Conservation (phyloP, 352 stramenopile genomes). For the Phytophthora sojae region DNA sequence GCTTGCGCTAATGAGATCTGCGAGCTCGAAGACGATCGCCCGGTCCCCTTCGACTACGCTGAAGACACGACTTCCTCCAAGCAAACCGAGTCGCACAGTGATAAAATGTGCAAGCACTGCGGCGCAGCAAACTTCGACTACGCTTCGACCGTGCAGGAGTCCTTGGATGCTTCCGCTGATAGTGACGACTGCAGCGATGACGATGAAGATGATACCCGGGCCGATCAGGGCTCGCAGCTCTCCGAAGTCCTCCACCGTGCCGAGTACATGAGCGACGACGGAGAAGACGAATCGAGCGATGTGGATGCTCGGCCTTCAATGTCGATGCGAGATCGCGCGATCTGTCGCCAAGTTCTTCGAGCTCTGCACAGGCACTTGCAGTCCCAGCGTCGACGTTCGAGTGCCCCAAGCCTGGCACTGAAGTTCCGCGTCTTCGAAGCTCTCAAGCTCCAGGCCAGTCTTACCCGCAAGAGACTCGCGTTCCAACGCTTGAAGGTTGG, state of each 20-base stretch:
- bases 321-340: conserved; percentile 19
- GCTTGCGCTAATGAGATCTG: conserved; percentile 86
- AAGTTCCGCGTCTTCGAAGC: conserved; percentile 57
- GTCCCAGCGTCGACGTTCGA: conserved; percentile 19
- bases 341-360: conserved; percentile 41
- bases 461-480: conserved; percentile 47
- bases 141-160: conserved; percentile 47
- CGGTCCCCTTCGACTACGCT: conserved; percentile 73
- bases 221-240: conserved; percentile 67
- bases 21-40: conserved; percentile 74
- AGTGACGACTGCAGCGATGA: conserved; percentile 36
- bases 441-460: conserved; percentile 51
- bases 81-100: neutral
- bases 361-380: conserved; percentile 22
- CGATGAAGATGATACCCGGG: conserved; percentile 55
- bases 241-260: conserved; percentile 60
- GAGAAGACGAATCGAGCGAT: conserved; percentile 5
- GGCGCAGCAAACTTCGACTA: conserved; percentile 54
- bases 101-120: conserved; percentile 20
- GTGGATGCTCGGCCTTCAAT: conserved; percentile 6
- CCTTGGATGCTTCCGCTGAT: conserved; percentile 24
- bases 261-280: conserved; percentile 53
- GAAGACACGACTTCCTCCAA: conserved; percentile 48
- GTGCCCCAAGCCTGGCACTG: conserved; percentile 28
- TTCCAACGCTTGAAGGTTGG: conserved; percentile 52